These are phyloP conservation scores for Jackrogersella multiformis DNA, from an alignment of 495 filamentous ascomycete species.

Conservation along the genomic window DNA sequence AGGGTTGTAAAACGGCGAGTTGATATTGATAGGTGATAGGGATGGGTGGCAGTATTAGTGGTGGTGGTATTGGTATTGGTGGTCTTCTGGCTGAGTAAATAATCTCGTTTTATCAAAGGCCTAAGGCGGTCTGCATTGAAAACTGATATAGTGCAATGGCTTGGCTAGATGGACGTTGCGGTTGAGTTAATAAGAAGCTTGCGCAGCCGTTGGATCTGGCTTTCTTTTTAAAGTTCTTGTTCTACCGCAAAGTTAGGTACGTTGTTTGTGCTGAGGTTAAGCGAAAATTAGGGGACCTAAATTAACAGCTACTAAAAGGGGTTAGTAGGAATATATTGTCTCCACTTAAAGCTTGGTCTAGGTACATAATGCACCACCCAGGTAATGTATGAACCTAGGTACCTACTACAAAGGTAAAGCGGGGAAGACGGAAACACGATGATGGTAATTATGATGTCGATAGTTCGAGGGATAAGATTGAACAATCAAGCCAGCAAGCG, in stretches of 20 bases:
- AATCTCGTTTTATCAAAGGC: neutral
- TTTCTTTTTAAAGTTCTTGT: constrained; percentile 11
- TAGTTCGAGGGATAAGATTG: neutral
- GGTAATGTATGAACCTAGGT: no score
- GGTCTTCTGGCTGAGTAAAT: neutral
- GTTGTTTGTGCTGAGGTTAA: neutral
- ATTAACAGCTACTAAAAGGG: constrained; percentile 20
- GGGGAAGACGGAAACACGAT: constrained; percentile 18
- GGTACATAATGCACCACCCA: no score
- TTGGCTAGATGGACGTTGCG: neutral
- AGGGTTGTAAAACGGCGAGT: neutral
- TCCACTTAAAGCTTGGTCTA: no score
- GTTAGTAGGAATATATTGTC: no score
- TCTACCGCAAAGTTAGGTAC: constrained; percentile 5
- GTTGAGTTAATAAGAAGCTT: constrained; percentile 8
- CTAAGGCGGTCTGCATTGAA: neutral
- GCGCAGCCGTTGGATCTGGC: constrained; percentile 12
- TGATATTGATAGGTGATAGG: no score
- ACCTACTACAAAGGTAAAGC: constrained; percentile 26
- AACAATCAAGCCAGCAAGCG: neutral
- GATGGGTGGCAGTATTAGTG: neutral
- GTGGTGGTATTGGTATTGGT: neutral
- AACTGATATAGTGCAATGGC: neutral
- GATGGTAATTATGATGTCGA: constrained; percentile 27
- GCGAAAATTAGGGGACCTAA: constrained; percentile 29